Evolutionary conservation across 495 filamentous ascomycete species (phyloP).

Genomic region (Podospora bellae-mahoneyi): DNA sequence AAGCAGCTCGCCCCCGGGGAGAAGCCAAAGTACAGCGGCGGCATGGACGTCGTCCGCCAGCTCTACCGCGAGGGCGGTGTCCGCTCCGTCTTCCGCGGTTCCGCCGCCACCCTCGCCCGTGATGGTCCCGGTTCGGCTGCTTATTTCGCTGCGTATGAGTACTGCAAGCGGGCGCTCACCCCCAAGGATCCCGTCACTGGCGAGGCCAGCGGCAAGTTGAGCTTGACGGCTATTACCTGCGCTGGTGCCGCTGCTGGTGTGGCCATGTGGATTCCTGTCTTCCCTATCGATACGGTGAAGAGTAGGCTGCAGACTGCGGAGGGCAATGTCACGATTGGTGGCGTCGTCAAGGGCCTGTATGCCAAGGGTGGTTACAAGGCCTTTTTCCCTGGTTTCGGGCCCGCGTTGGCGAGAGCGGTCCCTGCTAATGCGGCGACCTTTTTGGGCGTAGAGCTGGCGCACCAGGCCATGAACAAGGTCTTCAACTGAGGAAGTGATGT

Average conservation of each 20-base stretch:
- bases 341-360: constrained; percentile 75
- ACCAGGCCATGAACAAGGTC: constrained; percentile 74
- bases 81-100: constrained; percentile 86
- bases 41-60: constrained; percentile 89
- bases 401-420: constrained; percentile 86
- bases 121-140: constrained; percentile 91
- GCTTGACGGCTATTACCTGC: constrained; percentile 73
- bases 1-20: constrained; percentile 78
- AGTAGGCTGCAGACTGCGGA: constrained; percentile 87
- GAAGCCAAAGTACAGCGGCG: constrained; percentile 89
- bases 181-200: constrained; percentile 74
- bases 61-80: constrained; percentile 89
- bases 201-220: constrained; percentile 68
- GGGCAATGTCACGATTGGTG: constrained; percentile 77
- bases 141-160: constrained; percentile 97
- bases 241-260: constrained; percentile 90
- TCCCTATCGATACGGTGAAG: constrained; percentile 97
- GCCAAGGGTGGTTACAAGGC: constrained; percentile 77
- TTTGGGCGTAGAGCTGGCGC: constrained; percentile 75
- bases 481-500: constrained; percentile 39
- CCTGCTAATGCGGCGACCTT: constrained; percentile 82
- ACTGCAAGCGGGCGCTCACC: constrained; percentile 83
- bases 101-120: constrained; percentile 83
- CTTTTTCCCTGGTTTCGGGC: constrained; percentile 96
- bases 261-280: constrained; percentile 99